A percentile compares a stretch with the other conserved stretches of the same genome.
These are phyloP conservation scores for Rhynchosporium secalis DNA, from an alignment of 2,329 filamentous ascomycete genomes.

Conservation along the genomic window DNA sequence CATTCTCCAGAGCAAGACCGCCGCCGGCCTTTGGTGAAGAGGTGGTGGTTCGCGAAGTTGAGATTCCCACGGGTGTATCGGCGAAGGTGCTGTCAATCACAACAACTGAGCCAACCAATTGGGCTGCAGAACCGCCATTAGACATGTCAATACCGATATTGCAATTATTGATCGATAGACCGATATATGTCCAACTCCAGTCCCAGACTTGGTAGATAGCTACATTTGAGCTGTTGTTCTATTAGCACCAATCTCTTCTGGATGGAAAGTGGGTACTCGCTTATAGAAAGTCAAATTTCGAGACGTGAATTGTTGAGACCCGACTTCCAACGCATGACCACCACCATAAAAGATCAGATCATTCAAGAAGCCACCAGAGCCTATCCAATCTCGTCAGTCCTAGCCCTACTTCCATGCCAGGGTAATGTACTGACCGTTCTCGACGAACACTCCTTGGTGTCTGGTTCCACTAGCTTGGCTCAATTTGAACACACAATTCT, in stretches of 20 bases:
- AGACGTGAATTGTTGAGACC: constrained; percentile 65
- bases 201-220: constrained; percentile 18
- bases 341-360: constrained; percentile 63
- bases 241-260: constrained; percentile 60
- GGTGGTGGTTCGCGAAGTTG: constrained; percentile 53
- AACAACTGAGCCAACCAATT: constrained; percentile 56
- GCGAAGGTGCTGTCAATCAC: constrained; percentile 57
- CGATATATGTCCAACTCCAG: constrained; percentile 43
- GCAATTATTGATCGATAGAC: constrained; percentile 53
- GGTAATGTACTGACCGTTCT: constrained; percentile 46
- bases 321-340: constrained; percentile 57
- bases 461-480: constrained; percentile 46
- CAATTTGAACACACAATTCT: constrained; percentile 63
- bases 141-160: constrained; percentile 52
- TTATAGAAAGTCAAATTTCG: constrained; percentile 51
- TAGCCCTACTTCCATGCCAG: neutral
- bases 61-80: constrained; percentile 50
- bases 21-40: constrained; percentile 62
- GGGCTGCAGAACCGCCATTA: constrained; percentile 43
- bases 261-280: constrained; percentile 44
- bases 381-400: constrained; percentile 31
- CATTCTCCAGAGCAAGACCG: constrained; percentile 81
- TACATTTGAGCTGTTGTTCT: constrained; percentile 31
- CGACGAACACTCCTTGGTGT: constrained; percentile 61
- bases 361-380: constrained; percentile 59